Evolutionary conservation across 2,329 filamentous ascomycete genomes (phyloP).

Genomic region (Hypocreales sp.): DNA sequence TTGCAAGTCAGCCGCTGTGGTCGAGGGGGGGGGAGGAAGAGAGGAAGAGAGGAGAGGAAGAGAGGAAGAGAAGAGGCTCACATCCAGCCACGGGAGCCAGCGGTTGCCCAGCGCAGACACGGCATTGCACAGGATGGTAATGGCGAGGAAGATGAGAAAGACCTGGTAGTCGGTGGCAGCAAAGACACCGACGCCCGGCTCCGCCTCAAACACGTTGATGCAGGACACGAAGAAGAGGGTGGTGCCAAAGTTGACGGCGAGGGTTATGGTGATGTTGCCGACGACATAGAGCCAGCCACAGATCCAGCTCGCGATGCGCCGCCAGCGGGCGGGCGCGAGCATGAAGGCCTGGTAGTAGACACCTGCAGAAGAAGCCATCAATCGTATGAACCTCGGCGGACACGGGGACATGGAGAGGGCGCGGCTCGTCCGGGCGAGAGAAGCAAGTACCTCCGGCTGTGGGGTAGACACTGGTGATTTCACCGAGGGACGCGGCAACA

Average conservation of each 20-base stretch:
- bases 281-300: conserved; percentile 65
- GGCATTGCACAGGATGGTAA: conserved; percentile 48
- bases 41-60: neutral
- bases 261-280: conserved; percentile 67
- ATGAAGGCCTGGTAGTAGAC: conserved; percentile 72
- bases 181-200: conserved; percentile 26
- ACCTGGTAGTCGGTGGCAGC: conserved; percentile 45
- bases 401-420: neutral
- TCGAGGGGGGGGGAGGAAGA: neutral
- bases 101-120: conserved; percentile 53
- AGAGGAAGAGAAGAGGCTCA: conserved; percentile 24
- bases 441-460: conserved; percentile 47
- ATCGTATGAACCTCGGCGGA: conserved; percentile 4
- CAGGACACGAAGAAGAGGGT: conserved; percentile 45
- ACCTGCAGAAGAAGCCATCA: conserved; percentile 12
- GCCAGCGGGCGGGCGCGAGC: conserved; percentile 45
- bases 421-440: neutral
- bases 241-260: conserved; percentile 72
- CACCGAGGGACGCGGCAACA: conserved; percentile 54
- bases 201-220: conserved; percentile 37
- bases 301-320: conserved; percentile 51
- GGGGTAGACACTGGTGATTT: conserved; percentile 62
- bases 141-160: conserved; percentile 54
- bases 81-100: conserved; percentile 53
- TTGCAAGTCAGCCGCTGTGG: conserved; percentile 12